These are phyloP conservation scores for Butyriboletus loyo DNA, from an alignment of 768 basidiomycete species.

Conservation along the genomic window DNA sequence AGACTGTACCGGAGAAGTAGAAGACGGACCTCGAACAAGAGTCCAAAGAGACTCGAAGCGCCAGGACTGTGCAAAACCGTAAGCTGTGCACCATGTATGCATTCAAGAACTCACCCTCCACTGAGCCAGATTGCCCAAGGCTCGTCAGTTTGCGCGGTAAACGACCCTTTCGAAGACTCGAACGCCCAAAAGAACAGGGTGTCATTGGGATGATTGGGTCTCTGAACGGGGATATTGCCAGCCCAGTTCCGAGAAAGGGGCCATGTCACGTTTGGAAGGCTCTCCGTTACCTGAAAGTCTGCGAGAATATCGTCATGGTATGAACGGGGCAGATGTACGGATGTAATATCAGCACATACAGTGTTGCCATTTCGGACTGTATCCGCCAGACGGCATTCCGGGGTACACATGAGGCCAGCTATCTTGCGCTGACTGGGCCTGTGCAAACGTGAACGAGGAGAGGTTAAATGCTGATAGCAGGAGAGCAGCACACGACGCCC, in stretches of 20 bases:
- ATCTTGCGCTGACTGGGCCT: background rate
- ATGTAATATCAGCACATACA: slow-evolving; percentile 39
- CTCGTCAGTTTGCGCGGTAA: slow-evolving; percentile 42
- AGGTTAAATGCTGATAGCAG: background rate
- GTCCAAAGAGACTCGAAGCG: slow-evolving; percentile 60
- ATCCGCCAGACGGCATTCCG: slow-evolving; percentile 43
- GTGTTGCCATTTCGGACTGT: slow-evolving; percentile 57
- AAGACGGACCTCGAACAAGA: slow-evolving; percentile 53
- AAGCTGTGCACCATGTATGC: background rate
- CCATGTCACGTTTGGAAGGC: slow-evolving; percentile 61
- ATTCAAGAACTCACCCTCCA: slow-evolving; percentile 48
- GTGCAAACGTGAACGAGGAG: background rate
- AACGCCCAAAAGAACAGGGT: slow-evolving; percentile 67
- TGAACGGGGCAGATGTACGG: no score
- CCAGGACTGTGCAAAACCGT: slow-evolving; percentile 46
- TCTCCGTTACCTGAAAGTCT: slow-evolving; percentile 59
- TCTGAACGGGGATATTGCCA: slow-evolving; percentile 63
- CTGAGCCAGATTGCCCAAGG: slow-evolving; percentile 76
- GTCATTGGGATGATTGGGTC: slow-evolving; percentile 57
- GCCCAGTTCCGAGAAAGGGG: slow-evolving; percentile 48
- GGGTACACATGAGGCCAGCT: slow-evolving; percentile 40
- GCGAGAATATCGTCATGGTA: background rate
- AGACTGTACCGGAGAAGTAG: no score
- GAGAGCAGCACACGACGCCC: background rate
- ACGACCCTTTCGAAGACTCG: slow-evolving; percentile 53